Percentiles rank a stretch among this genome's conserved stretches.
These are phyloP conservation scores for Sisymbrium irio DNA, from an alignment of 345 rosid species.

Conservation along the genomic window DNA sequence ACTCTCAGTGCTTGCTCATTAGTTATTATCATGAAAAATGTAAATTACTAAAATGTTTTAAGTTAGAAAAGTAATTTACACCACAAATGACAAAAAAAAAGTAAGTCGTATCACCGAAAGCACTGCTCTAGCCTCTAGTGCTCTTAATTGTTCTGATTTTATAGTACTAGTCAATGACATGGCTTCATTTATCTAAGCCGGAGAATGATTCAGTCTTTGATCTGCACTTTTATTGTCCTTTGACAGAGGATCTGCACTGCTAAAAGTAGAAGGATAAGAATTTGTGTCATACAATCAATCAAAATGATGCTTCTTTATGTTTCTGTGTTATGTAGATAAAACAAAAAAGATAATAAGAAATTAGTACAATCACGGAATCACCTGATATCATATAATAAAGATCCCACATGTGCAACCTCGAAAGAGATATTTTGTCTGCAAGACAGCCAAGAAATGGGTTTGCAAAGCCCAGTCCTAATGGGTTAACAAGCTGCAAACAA, in stretches of 20 bases:
- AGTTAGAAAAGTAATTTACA: not conserved
- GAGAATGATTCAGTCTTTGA: not conserved
- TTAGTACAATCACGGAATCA: conserved; percentile 39
- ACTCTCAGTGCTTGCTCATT: not conserved
- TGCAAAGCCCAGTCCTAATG: conserved; percentile 33
- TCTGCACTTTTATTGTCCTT: not conserved
- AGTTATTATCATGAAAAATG: no score
- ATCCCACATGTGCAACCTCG: conserved; percentile 76
- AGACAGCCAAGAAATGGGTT: conserved; percentile 80
- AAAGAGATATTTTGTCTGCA: conserved; percentile 62
- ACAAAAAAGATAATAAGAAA: not conserved
- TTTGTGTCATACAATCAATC: not conserved
- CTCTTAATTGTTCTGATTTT: not conserved
- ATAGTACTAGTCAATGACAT: not conserved
- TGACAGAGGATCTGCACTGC: not conserved
- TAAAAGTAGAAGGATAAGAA: not conserved
- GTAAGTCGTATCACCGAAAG: not conserved
- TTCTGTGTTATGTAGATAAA: not conserved
- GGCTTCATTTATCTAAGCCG: not conserved
- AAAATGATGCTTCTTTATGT: not conserved
- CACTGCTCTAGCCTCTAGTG: not conserved
- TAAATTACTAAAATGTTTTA: not conserved
- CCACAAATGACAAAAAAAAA: not conserved
- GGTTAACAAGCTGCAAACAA: conserved; percentile 45
- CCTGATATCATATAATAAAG: conserved; percentile 64